Conservation (phyloP, 192 early-diverging fungal species). For the Radiomyces spectabilis region DNA sequence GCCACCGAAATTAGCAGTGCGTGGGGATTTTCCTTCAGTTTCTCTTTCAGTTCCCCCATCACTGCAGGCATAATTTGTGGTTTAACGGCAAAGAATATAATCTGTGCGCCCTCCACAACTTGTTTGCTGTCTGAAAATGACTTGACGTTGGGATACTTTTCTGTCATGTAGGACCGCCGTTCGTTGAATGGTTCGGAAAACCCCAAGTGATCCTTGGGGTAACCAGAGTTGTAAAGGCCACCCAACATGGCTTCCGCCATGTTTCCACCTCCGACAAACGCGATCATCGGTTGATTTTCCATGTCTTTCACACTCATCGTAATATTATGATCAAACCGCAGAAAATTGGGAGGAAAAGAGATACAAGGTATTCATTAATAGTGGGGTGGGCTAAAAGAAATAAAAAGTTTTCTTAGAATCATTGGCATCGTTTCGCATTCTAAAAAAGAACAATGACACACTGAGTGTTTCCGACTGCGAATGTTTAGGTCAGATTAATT, state of each 20-base stretch:
- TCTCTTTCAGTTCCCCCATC: conserved; percentile 36
- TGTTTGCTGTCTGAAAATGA: conserved; percentile 53
- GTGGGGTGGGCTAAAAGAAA: too few relatives aligned
- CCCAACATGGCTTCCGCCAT: conserved; percentile 90
- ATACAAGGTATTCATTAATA: too few relatives aligned
- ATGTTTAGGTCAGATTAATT: too few relatives aligned
- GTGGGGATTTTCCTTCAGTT: conserved; percentile 31
- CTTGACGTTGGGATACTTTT: conserved; percentile 50
- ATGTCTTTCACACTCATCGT: too few relatives aligned
- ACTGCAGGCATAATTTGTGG: conserved; percentile 75
- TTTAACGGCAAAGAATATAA: conserved; percentile 83
- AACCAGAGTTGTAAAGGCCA: conserved; percentile 68
- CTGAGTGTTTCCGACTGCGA: too few relatives aligned
- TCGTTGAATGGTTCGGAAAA: conserved; percentile 70
- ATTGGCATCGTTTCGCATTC: too few relatives aligned
- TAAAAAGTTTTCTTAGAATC: too few relatives aligned
- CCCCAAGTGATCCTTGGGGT: conserved; percentile 50
- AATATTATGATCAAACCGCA: too few relatives aligned
- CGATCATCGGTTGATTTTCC: too few relatives aligned
- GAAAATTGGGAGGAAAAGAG: too few relatives aligned
- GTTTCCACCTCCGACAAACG: conserved; percentile 86
- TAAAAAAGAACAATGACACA: too few relatives aligned
- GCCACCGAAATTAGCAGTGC: conserved; percentile 81
- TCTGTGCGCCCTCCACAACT: conserved; percentile 53
- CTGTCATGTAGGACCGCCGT: conserved; percentile 49